Evolutionary conservation across 2,329 filamentous ascomycete species (phyloP), one percentile per base, ranked within the genome.

Genomic region (Exophiala sp.): DNA sequence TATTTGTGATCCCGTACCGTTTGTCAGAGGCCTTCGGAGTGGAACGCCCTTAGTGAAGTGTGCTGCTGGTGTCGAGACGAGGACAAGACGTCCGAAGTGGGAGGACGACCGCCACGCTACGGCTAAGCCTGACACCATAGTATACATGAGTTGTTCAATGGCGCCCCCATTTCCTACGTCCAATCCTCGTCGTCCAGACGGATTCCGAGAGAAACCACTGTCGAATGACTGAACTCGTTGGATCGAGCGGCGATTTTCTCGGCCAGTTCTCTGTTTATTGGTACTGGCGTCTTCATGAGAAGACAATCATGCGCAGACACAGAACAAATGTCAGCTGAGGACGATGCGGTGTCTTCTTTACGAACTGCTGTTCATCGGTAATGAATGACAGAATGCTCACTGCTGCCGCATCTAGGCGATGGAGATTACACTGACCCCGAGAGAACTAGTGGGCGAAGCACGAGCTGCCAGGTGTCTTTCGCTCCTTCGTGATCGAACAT

Each of bases 281-380:
- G 42, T 40, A 32, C n/a, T 14, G 14, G 14, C 18, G 34, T 35
- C 33, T 32, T 16, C 10, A n/a, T 40, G 35, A 47, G 36, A 42
- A 45, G 5, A 7, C 43, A 18, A 32, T 36, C 50, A 41, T 47
- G 50, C 34, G 34, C 35, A 42, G 50, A 20, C 32, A 36, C 29
- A 24, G 32, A 50, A 50, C 29, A n/a, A 36, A 36, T 34, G 49
- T 56, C 54, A 56, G 54, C 50, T 56, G 54, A 52, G 48, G 14
- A 24, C 24, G 16, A 42, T 49, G 48, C 32, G 24, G 39, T 56
- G 54, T 49, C 21, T 14, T 46, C 33, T 24, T 35, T 21, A 35
- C 36, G 54, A 56, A 56, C 54, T 49, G 48, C 24, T 52, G 54
- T 56, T 56, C 54, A 20, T 47, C 45, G 29, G 40, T 39, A 43